Conservation (phyloP, 305 asterid genomes). For the Ilex paraguariensis region DNA sequence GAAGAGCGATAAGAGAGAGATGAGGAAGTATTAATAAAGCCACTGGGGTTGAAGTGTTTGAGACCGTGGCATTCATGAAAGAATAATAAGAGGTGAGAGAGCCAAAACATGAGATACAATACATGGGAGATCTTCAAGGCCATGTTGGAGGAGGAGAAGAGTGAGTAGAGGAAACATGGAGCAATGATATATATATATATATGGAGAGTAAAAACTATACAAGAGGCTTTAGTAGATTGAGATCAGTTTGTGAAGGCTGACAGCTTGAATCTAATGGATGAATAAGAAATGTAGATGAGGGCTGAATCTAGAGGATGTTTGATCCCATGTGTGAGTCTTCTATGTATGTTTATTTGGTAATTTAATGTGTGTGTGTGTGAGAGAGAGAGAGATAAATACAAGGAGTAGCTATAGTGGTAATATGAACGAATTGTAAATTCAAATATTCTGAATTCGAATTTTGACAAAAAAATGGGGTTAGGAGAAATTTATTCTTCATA, state of each 20-base stretch:
- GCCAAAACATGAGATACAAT: slow-evolving; percentile 29
- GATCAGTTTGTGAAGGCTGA: slow-evolving; percentile 35
- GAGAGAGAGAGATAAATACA: neutral
- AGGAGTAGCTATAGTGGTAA: no score
- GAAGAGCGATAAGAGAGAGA: slow-evolving; percentile 10
- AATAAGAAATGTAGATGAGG: slow-evolving; percentile 21
- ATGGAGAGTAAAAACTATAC: slow-evolving; percentile 7
- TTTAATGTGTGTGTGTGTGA: slow-evolving; percentile 24
- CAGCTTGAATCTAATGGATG: slow-evolving; percentile 40
- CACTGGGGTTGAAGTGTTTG: slow-evolving; percentile 15
- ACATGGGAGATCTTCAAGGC: slow-evolving; percentile 42
- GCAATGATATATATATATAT: slow-evolving; percentile 30
- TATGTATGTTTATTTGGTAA: slow-evolving; percentile 26
- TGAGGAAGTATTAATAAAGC: neutral
- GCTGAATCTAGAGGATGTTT: slow-evolving; percentile 29
- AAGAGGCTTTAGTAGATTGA: slow-evolving; percentile 24
- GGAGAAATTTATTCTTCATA: no score
- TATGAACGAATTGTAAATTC: no score
- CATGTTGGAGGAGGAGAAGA: slow-evolving; percentile 30
- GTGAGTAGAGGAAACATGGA: slow-evolving; percentile 61
- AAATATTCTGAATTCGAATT: no score
- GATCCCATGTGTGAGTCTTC: slow-evolving; percentile 52
- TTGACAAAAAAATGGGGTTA: no score
- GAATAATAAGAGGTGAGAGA: slow-evolving; percentile 31
- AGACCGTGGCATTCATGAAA: slow-evolving; percentile 33